These are phyloP conservation scores for Hypoxylon sp. DNA, from an alignment of 2,329 filamentous ascomycete species.

Conservation along the genomic window DNA sequence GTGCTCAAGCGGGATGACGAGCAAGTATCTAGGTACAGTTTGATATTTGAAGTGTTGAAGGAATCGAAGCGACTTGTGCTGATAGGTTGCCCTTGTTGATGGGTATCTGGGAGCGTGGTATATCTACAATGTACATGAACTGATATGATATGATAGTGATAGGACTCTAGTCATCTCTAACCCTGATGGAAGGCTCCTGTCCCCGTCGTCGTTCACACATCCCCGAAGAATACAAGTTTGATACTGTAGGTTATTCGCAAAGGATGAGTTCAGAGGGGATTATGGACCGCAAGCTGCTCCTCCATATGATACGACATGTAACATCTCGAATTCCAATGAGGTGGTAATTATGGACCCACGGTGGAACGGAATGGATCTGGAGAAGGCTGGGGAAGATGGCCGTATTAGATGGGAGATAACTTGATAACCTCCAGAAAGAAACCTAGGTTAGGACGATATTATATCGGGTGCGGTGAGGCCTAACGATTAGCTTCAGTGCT, in stretches of 20 bases:
- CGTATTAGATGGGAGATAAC: constrained; percentile 4
- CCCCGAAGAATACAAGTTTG: neutral
- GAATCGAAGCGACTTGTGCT: neutral
- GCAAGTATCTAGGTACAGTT: neutral
- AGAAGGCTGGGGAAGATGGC: neutral
- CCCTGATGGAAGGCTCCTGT: neutral
- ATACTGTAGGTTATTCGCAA: neutral
- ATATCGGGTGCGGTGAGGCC: neutral
- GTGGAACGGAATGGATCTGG: constrained; percentile 1
- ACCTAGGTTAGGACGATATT: too few species aligned
- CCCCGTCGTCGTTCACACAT: neutral
- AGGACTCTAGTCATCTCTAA: neutral
- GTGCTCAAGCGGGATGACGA: neutral
- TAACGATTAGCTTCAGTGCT: neutral
- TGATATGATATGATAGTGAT: neutral
- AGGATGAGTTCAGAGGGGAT: constrained; percentile 1
- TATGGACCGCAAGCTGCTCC: neutral
- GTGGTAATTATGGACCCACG: constrained; percentile 1
- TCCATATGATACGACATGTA: neutral
- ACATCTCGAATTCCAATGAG: neutral
- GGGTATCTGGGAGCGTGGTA: neutral
- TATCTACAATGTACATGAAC: neutral
- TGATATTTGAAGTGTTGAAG: neutral
- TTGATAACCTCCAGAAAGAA: neutral
- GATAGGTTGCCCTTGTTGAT: neutral